Conservation (phyloP, 2,329 filamentous ascomycete genomes). For the Cordyceps farinosa region DNA sequence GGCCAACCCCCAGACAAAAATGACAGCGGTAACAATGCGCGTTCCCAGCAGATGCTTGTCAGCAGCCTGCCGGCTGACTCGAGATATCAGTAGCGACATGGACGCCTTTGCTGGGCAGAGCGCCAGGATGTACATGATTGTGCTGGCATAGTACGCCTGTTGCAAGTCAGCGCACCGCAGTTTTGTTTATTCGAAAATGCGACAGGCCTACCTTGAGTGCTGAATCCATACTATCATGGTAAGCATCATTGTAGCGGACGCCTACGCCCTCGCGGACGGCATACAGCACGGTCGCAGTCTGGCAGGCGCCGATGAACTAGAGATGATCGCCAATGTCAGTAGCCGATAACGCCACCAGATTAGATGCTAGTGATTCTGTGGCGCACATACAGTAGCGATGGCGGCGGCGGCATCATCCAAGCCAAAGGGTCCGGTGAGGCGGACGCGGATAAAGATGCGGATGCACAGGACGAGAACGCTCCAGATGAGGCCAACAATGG, state of each 20-base stretch:
- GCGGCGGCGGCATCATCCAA: slow-evolving; percentile 19
- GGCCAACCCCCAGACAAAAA: slow-evolving; percentile 13
- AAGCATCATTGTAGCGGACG: slow-evolving; percentile 7
- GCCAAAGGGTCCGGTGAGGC: slow-evolving; percentile 20
- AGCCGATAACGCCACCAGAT: not conserved
- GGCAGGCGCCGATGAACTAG: slow-evolving; percentile 18
- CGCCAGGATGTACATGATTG: slow-evolving; percentile 20
- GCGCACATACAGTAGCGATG: slow-evolving; percentile 19
- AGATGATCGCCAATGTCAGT: not conserved
- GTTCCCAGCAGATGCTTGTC: slow-evolving; percentile 18
- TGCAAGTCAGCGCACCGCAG: not conserved
- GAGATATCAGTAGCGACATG: slow-evolving; percentile 21
- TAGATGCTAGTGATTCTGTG: not conserved
- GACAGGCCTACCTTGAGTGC: slow-evolving; percentile 18
- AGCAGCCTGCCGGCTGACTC: slow-evolving; percentile 18
- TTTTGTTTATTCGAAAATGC: no score
- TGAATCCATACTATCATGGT: not conserved
- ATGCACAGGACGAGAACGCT: slow-evolving; percentile 21
- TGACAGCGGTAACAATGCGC: slow-evolving; percentile 14
- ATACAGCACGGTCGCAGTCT: slow-evolving; percentile 14
- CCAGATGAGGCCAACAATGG: slow-evolving; percentile 20
- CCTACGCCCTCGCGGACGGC: slow-evolving; percentile 20
- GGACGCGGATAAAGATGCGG: slow-evolving; percentile 20
- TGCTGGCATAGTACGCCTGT: slow-evolving; percentile 18
- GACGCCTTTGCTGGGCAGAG: slow-evolving; percentile 21